Conservation (phyloP, 2,329 filamentous ascomycete species). For the Teratosphaeria epicoccoides region DNA sequence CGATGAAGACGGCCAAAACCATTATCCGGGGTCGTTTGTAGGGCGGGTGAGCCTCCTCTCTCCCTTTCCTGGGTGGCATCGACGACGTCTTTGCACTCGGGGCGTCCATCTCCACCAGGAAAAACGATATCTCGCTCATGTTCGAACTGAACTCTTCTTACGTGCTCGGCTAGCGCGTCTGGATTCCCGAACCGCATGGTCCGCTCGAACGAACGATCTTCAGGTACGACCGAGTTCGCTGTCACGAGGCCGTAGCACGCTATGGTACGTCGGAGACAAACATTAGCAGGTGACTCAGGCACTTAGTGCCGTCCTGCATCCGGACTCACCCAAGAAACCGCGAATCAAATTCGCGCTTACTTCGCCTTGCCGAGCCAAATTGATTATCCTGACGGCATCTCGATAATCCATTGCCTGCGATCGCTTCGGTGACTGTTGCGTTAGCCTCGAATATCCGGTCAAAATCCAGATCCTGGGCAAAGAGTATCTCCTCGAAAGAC, state of each 20-base stretch:
- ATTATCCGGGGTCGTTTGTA: too few species aligned
- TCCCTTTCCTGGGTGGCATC: background rate
- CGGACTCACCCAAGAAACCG: background rate
- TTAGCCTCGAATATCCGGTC: background rate
- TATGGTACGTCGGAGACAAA: background rate
- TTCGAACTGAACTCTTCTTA: background rate
- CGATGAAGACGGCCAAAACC: too few species aligned
- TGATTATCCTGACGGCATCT: background rate
- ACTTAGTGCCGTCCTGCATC: background rate
- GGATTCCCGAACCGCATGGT: background rate
- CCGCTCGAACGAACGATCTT: background rate
- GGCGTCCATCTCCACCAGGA: background rate
- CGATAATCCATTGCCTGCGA: background rate
- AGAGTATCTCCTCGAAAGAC: background rate
- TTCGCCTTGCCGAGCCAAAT: background rate
- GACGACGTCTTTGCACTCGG: background rate
- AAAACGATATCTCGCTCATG: background rate
- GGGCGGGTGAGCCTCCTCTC: too few species aligned
- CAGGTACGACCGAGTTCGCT: background rate
- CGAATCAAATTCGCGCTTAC: background rate
- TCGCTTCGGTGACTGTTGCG: background rate
- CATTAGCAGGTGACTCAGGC: background rate
- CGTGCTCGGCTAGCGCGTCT: background rate
- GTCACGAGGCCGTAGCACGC: background rate
- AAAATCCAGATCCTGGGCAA: background rate